These are phyloP conservation scores for Hanseniaspora lachancei DNA, from an alignment of 805 yeast genomes.

Conservation along the genomic window DNA sequence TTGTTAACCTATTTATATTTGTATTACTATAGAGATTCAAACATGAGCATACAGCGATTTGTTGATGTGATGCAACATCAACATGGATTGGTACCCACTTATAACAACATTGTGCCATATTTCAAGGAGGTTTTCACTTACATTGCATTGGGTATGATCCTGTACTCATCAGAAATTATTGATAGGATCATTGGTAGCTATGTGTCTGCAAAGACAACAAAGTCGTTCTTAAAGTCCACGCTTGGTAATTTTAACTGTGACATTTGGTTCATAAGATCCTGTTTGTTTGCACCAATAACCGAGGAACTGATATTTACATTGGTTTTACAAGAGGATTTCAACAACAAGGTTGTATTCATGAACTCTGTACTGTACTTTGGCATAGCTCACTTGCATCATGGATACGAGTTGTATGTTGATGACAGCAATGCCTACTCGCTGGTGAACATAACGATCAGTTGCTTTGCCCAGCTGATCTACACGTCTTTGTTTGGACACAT, in stretches of 20 bases:
- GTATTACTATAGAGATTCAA: background rate
- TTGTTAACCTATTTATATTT: background rate
- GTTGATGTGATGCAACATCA: background rate
- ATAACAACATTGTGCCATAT: background rate
- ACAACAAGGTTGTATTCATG: constrained; percentile 14
- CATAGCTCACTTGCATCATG: constrained; percentile 27
- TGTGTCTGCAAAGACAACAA: background rate
- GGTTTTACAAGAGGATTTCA: constrained; percentile 18
- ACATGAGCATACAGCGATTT: background rate
- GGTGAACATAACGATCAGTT: constrained; percentile 16
- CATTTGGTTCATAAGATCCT: constrained; percentile 26
- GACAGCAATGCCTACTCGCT: constrained; percentile 12
- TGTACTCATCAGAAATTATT: constrained; percentile 6
- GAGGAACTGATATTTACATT: constrained; percentile 27
- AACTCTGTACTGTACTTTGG: constrained; percentile 26
- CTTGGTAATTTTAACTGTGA: background rate
- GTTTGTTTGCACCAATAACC: constrained; percentile 25
- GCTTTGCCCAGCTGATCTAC: constrained; percentile 21
- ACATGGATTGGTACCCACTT: constrained; percentile 1
- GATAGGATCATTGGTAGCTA: background rate
- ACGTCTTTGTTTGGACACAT: constrained; percentile 26
- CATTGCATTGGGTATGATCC: background rate
- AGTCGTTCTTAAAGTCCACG: background rate
- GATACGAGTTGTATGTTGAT: constrained; percentile 21
- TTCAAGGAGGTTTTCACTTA: background rate